A percentile compares a stretch with the other conserved stretches of the same genome.
These are phyloP conservation scores for Spinacia oleracea DNA, from an alignment of 179 eudicot genomes.

Conservation along the genomic window DNA sequence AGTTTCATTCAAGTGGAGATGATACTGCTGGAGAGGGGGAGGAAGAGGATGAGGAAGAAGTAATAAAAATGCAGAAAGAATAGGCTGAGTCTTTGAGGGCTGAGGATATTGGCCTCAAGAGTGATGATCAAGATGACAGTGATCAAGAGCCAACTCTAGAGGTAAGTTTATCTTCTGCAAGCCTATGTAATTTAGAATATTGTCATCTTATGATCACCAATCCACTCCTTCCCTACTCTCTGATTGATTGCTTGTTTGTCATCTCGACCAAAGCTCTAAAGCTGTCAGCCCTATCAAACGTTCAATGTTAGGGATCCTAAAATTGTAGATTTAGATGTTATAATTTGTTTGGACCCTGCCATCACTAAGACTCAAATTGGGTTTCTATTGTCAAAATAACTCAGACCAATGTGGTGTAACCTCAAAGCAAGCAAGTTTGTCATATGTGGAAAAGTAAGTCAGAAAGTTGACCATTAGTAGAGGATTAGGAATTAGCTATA, in stretches of 20 bases:
- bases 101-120: conserved; percentile 71
- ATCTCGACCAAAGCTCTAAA: background rate
- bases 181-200: background rate
- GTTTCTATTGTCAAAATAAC: background rate
- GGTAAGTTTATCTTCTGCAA: conserved; percentile 38
- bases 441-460: background rate
- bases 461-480: background rate
- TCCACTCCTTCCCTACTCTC: background rate
- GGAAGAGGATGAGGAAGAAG: conserved; percentile 89
- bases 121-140: conserved; percentile 52
- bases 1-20: conserved; percentile 72
- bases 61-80: conserved; percentile 53
- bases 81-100: conserved; percentile 44
- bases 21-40: conserved; percentile 58
- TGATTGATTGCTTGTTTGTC: background rate
- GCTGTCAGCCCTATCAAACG: background rate
- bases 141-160: conserved; percentile 77
- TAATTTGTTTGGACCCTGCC: background rate
- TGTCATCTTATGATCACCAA: background rate
- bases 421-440: background rate
- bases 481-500: background rate
- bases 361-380: background rate
- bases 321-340: background rate
- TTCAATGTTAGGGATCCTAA: background rate
- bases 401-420: background rate